phyloP scores from a whole-genome alignment of 495 filamentous ascomycete genomes.

The Clohesyomyces aquaticus region DNA sequence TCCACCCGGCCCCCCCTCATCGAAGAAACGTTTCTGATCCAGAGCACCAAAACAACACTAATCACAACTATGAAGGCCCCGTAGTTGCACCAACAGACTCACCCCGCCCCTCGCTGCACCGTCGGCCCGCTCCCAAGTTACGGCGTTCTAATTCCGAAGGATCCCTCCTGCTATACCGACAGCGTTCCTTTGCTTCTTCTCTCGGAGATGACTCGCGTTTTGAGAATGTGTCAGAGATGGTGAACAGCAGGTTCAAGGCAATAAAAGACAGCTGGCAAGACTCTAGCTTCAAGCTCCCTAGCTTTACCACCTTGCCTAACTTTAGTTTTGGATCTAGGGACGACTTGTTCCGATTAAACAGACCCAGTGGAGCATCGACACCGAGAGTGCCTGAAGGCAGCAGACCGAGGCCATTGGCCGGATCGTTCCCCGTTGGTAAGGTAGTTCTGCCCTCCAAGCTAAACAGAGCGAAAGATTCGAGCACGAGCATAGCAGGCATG shows the following conservation, averaged over 20 bases:
- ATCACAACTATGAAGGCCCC: no score
- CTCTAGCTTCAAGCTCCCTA: slow-evolving; percentile 70
- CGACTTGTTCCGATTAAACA: slow-evolving; percentile 34
- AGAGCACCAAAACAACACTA: slow-evolving; percentile 5
- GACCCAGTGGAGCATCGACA: slow-evolving; percentile 32
- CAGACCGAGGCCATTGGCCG: slow-evolving; percentile 14
- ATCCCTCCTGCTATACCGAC: slow-evolving; percentile 60
- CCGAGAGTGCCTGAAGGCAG: slow-evolving; percentile 25
- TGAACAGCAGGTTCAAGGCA: slow-evolving; percentile 87
- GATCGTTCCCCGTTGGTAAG: not conserved
- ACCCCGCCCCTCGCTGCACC: slow-evolving; percentile 2
- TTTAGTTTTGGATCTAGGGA: slow-evolving; percentile 48
- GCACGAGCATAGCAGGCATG: slow-evolving; percentile 27
- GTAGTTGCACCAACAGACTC: not conserved
- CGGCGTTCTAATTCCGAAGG: slow-evolving; percentile 74
- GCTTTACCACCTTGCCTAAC: slow-evolving; percentile 53
- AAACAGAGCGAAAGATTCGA: slow-evolving; percentile 12
- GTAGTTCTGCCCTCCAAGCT: not conserved
- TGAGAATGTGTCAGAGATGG: slow-evolving; percentile 73
- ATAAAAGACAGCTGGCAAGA: slow-evolving; percentile 87
- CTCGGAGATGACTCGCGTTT: slow-evolving; percentile 87
- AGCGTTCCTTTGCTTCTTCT: slow-evolving; percentile 76
- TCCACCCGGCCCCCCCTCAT: not conserved
- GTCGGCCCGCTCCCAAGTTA: slow-evolving; percentile 42
- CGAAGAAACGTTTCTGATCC: slow-evolving; percentile 1